These are phyloP conservation scores for Verticillium alfalfae DNA, from an alignment of 2,329 filamentous ascomycete species.

Conservation along the genomic window DNA sequence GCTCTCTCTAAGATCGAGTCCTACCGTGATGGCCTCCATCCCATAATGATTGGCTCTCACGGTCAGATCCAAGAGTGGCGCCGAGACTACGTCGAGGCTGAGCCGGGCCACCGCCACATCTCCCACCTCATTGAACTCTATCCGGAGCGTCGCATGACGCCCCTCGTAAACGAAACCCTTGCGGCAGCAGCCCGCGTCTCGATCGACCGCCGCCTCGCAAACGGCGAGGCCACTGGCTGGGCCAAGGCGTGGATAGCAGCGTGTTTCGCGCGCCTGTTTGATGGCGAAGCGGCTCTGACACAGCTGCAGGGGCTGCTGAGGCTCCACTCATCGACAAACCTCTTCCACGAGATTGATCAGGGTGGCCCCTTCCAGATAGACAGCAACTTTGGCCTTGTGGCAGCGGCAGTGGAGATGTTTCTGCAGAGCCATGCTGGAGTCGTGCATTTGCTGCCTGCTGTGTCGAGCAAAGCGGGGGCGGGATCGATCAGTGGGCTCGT, in stretches of 20 bases:
- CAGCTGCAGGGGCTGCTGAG: no score
- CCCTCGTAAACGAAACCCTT: no score
- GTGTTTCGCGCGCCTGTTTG: no score
- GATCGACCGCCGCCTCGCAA: no score
- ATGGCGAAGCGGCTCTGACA: no score
- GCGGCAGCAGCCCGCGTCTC: no score
- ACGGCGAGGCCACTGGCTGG: no score
- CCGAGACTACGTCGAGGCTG: slow-evolving; percentile 27
- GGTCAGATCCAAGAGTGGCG: slow-evolving; percentile 7
- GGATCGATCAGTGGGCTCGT: background rate
- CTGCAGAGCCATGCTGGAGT: slow-evolving; percentile 27
- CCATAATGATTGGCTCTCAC: slow-evolving; percentile 1
- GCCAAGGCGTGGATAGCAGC: no score
- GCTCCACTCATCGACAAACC: slow-evolving; percentile 33
- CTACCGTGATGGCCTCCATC: background rate
- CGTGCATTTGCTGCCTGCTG: slow-evolving; percentile 18
- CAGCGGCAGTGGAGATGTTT: slow-evolving; percentile 36
- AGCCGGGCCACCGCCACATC: slow-evolving; percentile 43
- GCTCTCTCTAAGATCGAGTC: background rate
- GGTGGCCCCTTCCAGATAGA: slow-evolving; percentile 37
- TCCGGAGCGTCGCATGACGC: no score
- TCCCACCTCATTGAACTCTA: slow-evolving; percentile 45
- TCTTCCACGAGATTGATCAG: slow-evolving; percentile 23
- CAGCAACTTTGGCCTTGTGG: slow-evolving; percentile 40
- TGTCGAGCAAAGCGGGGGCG: background rate